These are phyloP conservation scores for Lasiodiplodia sp. DNA, from an alignment of 2,329 filamentous ascomycete genomes.

Conservation along the genomic window DNA sequence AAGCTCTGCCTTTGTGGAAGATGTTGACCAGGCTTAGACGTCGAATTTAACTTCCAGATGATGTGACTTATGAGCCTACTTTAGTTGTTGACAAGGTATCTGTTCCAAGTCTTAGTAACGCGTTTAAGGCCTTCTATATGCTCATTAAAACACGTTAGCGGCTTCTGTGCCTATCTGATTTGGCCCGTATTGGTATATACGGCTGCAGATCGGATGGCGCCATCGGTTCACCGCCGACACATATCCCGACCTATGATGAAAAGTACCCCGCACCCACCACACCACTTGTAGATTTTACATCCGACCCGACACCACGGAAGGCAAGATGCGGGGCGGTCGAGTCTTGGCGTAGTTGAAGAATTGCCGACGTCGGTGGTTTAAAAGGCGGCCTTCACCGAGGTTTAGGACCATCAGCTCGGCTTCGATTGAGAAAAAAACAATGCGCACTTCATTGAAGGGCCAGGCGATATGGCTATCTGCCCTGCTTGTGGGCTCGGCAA, in stretches of 20 bases:
- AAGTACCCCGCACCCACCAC: conserved; percentile 6
- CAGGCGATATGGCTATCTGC: not conserved
- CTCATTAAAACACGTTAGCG: too few species aligned
- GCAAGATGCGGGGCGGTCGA: not conserved
- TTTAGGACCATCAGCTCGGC: not conserved
- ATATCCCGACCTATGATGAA: not conserved
- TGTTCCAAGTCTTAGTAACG: not conserved
- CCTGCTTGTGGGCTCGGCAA: not conserved
- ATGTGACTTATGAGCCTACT: too few species aligned
- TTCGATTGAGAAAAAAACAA: not conserved
- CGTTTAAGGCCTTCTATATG: not conserved
- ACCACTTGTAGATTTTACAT: not conserved
- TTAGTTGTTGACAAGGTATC: not conserved
- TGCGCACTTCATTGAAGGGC: not conserved
- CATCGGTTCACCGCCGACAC: conserved; percentile 4
- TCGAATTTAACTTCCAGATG: too few species aligned
- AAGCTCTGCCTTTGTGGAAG: not conserved
- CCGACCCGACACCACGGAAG: not conserved
- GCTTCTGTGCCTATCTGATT: not conserved
- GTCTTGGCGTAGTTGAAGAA: not conserved
- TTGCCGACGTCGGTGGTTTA: not conserved
- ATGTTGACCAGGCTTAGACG: not conserved
- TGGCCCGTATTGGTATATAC: not conserved
- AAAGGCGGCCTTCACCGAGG: not conserved
- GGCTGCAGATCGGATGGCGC: not conserved